Conservation (phyloP, 768 basidiomycete genomes). For the Agaricus blazei region DNA sequence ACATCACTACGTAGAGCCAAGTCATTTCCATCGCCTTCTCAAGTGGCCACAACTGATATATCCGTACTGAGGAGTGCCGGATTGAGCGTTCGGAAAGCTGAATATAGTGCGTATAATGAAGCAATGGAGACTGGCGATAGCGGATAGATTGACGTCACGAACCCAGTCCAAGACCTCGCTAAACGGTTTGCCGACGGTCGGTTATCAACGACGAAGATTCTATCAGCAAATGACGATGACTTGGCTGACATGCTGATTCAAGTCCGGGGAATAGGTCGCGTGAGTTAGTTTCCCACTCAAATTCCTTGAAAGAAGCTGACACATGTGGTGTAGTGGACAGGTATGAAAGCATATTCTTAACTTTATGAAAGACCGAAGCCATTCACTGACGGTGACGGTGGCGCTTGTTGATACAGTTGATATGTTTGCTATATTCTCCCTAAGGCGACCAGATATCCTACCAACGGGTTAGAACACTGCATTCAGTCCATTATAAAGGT, state of each 20-base stretch:
- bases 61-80: constrained; percentile 66
- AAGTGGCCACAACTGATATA: constrained; percentile 60
- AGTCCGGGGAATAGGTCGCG: constrained; percentile 75
- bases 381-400: background rate
- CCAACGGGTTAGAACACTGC: constrained; percentile 27
- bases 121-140: background rate
- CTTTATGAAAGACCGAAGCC: background rate
- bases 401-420: constrained; percentile 46
- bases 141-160: background rate
- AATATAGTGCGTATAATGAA: constrained; percentile 58
- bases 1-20: background rate
- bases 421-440: constrained; percentile 90
- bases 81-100: constrained; percentile 79
- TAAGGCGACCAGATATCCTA: constrained; percentile 79
- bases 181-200: constrained; percentile 76
- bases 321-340: constrained; percentile 48
- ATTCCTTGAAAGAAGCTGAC: background rate
- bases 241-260: constrained; percentile 69
- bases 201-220: constrained; percentile 66
- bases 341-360: constrained; percentile 24
- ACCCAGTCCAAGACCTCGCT: constrained; percentile 71
- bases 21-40: constrained; percentile 65
- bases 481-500: background rate
- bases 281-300: constrained; percentile 25
- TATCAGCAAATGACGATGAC: constrained; percentile 71